phyloP scores from a whole-genome alignment of 164 flowering plant genomes.

The Annona squamosa region DNA sequence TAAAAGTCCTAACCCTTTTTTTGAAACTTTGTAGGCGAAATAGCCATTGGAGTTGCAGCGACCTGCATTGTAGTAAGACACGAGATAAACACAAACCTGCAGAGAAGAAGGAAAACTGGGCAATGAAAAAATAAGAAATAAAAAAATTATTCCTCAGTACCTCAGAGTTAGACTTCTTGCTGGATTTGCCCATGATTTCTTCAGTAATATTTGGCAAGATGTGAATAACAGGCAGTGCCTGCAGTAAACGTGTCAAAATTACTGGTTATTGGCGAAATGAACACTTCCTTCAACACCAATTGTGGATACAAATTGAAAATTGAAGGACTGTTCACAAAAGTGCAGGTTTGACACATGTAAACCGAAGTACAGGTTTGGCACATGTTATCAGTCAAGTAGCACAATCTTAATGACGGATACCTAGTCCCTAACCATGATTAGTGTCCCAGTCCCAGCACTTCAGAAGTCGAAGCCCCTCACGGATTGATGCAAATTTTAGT shows the following conservation, averaged over 20 bases:
- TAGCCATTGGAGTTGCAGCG: slow-evolving; percentile 10
- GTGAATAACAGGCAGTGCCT: not conserved
- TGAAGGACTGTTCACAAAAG: too few relatives aligned
- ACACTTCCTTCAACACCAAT: too few relatives aligned
- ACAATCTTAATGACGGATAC: too few relatives aligned
- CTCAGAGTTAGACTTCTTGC: not conserved
- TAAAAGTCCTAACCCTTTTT: slow-evolving; percentile 9
- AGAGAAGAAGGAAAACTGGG: not conserved
- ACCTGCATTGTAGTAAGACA: slow-evolving; percentile 4
- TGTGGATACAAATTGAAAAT: too few relatives aligned
- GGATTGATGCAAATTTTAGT: too few relatives aligned
- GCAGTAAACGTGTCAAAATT: not conserved
- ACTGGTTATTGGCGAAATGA: not conserved
- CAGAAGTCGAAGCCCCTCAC: too few relatives aligned
- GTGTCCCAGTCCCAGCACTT: too few relatives aligned
- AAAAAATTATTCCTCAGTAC: not conserved
- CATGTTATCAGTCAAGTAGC: too few relatives aligned
- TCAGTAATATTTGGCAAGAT: not conserved
- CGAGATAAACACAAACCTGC: not conserved
- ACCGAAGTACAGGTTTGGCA: too few relatives aligned
- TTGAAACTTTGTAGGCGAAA: slow-evolving; percentile 6
- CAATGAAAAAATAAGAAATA: not conserved
- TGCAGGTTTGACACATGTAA: too few relatives aligned
- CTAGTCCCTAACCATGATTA: too few relatives aligned
- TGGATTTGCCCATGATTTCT: not conserved